Evolutionary conservation across 345 rosid genomes (phyloP), one percentile per base, ranked within the genome.

Genomic region (Salix brachista): DNA sequence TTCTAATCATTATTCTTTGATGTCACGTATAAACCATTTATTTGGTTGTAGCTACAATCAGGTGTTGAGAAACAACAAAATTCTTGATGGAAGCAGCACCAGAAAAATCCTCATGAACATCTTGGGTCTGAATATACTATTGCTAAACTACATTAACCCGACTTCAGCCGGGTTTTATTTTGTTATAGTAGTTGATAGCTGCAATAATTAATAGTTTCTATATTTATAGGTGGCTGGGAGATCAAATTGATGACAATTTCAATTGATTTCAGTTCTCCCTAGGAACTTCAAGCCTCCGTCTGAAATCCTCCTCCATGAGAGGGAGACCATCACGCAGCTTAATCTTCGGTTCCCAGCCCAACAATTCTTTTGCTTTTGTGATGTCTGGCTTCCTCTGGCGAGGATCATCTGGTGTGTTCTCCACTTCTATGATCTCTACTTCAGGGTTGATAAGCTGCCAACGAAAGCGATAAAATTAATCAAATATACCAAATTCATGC

Each of bases 381-480:
- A 93, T 95, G 76, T 88, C 91, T 2, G 97, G 99, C 84, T 93
- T 95, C 80, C 99, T 89, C 81, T 95, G 97, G 12, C 86, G 94
- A 12, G 99, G 99, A 87, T 95, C 99, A 79, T 95, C 97, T 0
- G 97, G 99, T 61, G 97, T 95, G 82, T 93, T 95, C 81, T 95
- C 97, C 39, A 93, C 97, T 86, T 41, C 76, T 41, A 61, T 60
- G 73, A 95, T 91, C 83, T 93, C 82, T 70, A 91, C 93, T 41
- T 86, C 84, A 28, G 92, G 93, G 76, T 93, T 91, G 30, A 95
- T 91, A 19, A 93, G 91, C 97, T 92, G 85, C 5, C 83, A 83
- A 52, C 32, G 48, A 65, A 64, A 66, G 70, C 23, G 28, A 71
- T 58, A 26, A 41, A 11, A 8, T 34, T 8, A 61, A 14, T 37